phyloP scores from a whole-genome alignment of 2,329 filamentous ascomycete genomes.

The Claviceps monticola region DNA sequence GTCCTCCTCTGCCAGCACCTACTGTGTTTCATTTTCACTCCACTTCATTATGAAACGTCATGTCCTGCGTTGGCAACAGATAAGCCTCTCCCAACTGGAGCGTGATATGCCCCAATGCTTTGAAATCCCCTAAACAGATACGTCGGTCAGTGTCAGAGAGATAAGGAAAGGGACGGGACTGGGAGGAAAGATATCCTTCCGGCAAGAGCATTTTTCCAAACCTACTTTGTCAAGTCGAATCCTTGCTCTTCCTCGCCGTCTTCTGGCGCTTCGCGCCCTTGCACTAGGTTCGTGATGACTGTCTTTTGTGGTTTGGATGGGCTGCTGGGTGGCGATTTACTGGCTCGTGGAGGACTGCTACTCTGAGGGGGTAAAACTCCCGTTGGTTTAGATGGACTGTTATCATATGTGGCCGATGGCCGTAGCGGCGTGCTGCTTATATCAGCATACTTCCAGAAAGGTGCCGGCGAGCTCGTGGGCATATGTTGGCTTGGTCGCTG shows the following conservation, averaged over 20 bases:
- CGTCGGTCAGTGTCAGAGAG: constrained; percentile 10
- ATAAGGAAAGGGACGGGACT: background rate
- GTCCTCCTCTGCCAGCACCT: background rate
- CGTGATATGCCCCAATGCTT: constrained; percentile 50
- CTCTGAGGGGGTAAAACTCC: constrained; percentile 32
- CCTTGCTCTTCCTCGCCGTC: constrained; percentile 33
- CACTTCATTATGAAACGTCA: constrained; percentile 15
- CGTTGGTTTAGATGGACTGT: constrained; percentile 42
- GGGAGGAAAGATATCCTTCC: too few relatives aligned
- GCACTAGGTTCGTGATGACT: constrained; percentile 9
- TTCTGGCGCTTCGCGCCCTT: constrained; percentile 18
- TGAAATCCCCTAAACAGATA: constrained; percentile 43
- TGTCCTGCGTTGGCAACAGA: constrained; percentile 28
- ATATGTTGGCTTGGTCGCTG: constrained; percentile 75
- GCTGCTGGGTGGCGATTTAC: constrained; percentile 39
- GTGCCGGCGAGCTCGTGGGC: constrained; percentile 71
- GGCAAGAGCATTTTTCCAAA: background rate
- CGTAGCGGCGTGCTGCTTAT: constrained; percentile 58
- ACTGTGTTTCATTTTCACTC: background rate
- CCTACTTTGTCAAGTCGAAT: constrained; percentile 46
- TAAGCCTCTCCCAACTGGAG: constrained; percentile 34
- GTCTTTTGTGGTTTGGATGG: constrained; percentile 30
- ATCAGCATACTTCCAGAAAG: constrained; percentile 80
- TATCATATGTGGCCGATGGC: constrained; percentile 34
- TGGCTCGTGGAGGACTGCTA: constrained; percentile 40